These are phyloP conservation scores for Penicillium cinerascens DNA, from an alignment of 495 filamentous ascomycete genomes.

Conservation along the genomic window DNA sequence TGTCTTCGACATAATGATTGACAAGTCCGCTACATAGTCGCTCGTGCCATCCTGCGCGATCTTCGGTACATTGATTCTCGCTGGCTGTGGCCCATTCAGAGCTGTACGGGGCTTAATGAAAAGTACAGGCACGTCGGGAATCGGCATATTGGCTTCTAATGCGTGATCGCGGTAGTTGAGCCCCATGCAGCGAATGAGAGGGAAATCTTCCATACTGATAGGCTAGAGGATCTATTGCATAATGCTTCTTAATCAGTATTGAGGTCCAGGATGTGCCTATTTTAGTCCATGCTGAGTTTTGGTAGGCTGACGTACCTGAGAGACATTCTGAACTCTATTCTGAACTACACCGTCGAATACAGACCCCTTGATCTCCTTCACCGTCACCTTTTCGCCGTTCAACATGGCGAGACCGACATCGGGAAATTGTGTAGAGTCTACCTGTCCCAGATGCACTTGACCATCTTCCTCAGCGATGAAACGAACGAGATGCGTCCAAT, in stretches of 20 bases:
- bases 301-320: too few species aligned
- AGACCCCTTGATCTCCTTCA: neutral
- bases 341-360: neutral
- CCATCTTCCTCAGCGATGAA: constrained; percentile 38
- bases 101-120: constrained; percentile 71
- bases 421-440: constrained; percentile 8
- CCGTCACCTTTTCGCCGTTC: neutral
- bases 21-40: constrained; percentile 73
- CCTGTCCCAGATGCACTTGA: constrained; percentile 35
- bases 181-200: constrained; percentile 57
- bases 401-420: constrained; percentile 31
- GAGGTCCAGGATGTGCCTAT: too few species aligned
- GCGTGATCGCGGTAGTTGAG: constrained; percentile 62
- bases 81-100: constrained; percentile 56
- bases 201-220: constrained; percentile 13
- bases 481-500: constrained; percentile 37
- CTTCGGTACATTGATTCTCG: constrained; percentile 32
- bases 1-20: constrained; percentile 61
- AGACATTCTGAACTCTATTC: too few species aligned
- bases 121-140: constrained; percentile 64
- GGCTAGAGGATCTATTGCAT: too few species aligned
- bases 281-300: too few species aligned
- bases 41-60: constrained; percentile 43
- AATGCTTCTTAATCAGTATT: too few species aligned
- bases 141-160: constrained; percentile 64